phyloP scores from a whole-genome alignment of 352 stramenopile species.

The Pythium guiyangense region DNA sequence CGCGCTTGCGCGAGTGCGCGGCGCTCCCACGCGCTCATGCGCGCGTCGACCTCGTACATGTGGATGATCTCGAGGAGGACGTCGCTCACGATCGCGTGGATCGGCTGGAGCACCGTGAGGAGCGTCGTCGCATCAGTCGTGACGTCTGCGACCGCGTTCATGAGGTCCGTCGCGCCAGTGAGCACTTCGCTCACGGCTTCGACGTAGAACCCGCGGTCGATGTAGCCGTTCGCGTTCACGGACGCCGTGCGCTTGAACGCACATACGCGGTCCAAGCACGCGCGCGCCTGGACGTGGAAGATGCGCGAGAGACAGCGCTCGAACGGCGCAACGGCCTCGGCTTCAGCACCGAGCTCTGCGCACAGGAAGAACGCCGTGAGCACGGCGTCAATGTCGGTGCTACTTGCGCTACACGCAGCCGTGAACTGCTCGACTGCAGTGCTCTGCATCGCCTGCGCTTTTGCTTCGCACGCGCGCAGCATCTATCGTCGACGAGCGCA shows the following conservation, averaged over 20 bases:
- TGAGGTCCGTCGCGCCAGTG: slow-evolving; percentile 65
- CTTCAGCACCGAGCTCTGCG: slow-evolving; percentile 29
- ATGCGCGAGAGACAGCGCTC: slow-evolving; percentile 38
- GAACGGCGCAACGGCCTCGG: slow-evolving; percentile 27
- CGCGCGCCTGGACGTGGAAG: slow-evolving; percentile 49
- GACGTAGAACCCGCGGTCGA: slow-evolving; percentile 80
- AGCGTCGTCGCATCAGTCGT: slow-evolving; percentile 31
- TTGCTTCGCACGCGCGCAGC: slow-evolving; percentile 67
- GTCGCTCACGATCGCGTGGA: slow-evolving; percentile 52
- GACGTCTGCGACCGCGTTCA: slow-evolving; percentile 75
- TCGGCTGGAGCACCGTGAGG: slow-evolving; percentile 42
- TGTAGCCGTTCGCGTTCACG: slow-evolving; percentile 80
- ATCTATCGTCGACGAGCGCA: slow-evolving; percentile 27
- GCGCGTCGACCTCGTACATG: slow-evolving; percentile 66
- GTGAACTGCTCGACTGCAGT: slow-evolving; percentile 40
- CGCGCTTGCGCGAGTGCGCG: slow-evolving; percentile 53
- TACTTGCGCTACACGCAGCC: slow-evolving; percentile 26
- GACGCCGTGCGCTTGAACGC: slow-evolving; percentile 45
- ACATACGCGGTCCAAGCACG: slow-evolving; percentile 47
- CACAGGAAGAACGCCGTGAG: slow-evolving; percentile 54
- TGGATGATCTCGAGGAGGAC: slow-evolving; percentile 63
- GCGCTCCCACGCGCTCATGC: slow-evolving; percentile 76
- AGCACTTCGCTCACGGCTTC: slow-evolving; percentile 68
- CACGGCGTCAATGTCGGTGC: slow-evolving; percentile 40
- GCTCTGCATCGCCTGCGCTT: slow-evolving; percentile 39